Evolutionary conservation across 2,329 filamentous ascomycete species (phyloP).

Genomic region (Diaporthe ilicicola): DNA sequence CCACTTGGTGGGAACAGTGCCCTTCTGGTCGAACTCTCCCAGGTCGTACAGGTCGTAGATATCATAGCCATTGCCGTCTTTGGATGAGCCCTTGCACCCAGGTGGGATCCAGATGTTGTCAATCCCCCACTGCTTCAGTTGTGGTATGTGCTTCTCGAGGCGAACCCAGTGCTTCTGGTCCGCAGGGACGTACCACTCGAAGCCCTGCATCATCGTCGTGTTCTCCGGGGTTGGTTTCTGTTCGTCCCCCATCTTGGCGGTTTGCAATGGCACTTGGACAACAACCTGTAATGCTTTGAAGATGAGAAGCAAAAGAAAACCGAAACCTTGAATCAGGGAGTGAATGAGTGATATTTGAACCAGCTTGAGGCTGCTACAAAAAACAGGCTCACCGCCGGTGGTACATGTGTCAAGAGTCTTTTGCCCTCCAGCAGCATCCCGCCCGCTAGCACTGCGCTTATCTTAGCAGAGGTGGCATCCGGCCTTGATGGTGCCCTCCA

Average conservation of each 20-base stretch:
- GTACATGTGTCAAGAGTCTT: background rate
- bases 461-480: slow-evolving; percentile 11
- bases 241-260: slow-evolving; percentile 36
- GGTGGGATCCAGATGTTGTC: slow-evolving; percentile 76
- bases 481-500: slow-evolving; percentile 12
- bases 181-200: slow-evolving; percentile 77
- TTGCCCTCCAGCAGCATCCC: background rate
- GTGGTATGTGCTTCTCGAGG: slow-evolving; percentile 62
- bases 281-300: background rate
- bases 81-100: slow-evolving; percentile 73
- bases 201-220: slow-evolving; percentile 72
- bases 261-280: background rate
- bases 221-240: slow-evolving; percentile 50
- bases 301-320: background rate
- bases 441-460: slow-evolving; percentile 11
- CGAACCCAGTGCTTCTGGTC: slow-evolving; percentile 71
- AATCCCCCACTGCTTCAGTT: slow-evolving; percentile 68
- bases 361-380: background rate
- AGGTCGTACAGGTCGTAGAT: slow-evolving; percentile 75
- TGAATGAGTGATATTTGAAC: background rate
- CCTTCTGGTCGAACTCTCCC: slow-evolving; percentile 80
- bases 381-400: background rate
- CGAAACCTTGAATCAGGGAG: background rate
- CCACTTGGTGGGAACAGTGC: slow-evolving; percentile 72
- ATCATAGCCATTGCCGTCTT: slow-evolving; percentile 73